phyloP scores from a whole-genome alignment of 352 stramenopile genomes.

The Phytophthora crassamura region DNA sequence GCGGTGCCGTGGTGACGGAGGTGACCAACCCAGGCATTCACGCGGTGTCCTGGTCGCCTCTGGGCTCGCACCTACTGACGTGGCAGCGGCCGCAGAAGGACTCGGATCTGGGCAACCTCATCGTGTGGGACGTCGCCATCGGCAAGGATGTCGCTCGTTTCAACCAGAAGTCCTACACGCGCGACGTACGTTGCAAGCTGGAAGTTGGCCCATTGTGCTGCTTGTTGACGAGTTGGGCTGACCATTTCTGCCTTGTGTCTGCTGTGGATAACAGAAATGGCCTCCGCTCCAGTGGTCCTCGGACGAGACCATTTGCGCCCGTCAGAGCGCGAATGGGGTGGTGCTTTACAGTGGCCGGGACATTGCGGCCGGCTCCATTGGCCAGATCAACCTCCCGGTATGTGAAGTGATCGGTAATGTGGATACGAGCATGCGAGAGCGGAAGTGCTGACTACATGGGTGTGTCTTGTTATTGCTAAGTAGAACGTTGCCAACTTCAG shows the following conservation, averaged over 20 bases:
- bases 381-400: slow-evolving; percentile 79
- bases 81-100: slow-evolving; percentile 90
- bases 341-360: slow-evolving; percentile 81
- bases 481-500: slow-evolving; percentile 87
- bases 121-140: slow-evolving; percentile 76
- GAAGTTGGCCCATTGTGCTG: not conserved
- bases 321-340: slow-evolving; percentile 79
- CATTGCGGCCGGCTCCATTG: slow-evolving; percentile 60
- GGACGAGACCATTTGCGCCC: slow-evolving; percentile 88
- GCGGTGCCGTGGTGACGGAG: slow-evolving; percentile 59
- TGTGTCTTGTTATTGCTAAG: slow-evolving; percentile 8
- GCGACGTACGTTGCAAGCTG: slow-evolving; percentile 59
- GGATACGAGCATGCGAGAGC: not conserved
- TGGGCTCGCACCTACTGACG: slow-evolving; percentile 84
- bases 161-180: slow-evolving; percentile 87
- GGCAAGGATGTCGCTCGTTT: slow-evolving; percentile 76
- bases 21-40: slow-evolving; percentile 81
- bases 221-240: not conserved
- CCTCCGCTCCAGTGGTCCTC: slow-evolving; percentile 91
- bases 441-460: slow-evolving; percentile 2
- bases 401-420: not conserved
- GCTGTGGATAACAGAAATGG: slow-evolving; percentile 66
- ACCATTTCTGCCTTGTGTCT: slow-evolving; percentile 2
- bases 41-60: slow-evolving; percentile 80
- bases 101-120: slow-evolving; percentile 74